A percentile compares a stretch with the other conserved stretches of the same genome.
phyloP scores from a whole-genome alignment of 2,329 filamentous ascomycete genomes.

The Trichophyton simii region DNA sequence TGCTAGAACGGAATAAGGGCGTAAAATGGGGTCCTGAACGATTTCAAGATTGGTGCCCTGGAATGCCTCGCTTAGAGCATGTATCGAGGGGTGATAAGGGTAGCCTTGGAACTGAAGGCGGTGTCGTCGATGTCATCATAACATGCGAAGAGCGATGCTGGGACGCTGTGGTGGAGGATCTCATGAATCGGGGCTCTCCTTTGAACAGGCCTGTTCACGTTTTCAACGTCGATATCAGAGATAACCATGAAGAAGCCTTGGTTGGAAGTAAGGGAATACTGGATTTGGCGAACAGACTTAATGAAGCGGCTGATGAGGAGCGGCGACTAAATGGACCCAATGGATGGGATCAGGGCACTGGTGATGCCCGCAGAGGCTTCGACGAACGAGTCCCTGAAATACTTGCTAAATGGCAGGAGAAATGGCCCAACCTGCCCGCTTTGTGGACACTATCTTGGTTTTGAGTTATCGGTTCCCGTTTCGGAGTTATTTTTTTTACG shows the following conservation, averaged over 20 bases:
- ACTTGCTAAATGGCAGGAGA: slow-evolving; percentile 82
- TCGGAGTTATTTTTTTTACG: not conserved
- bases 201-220: slow-evolving; percentile 91
- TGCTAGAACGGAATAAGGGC: slow-evolving; percentile 81
- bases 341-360: slow-evolving; percentile 58
- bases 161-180: slow-evolving; percentile 92
- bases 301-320: slow-evolving; percentile 67
- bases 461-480: slow-evolving; percentile 33
- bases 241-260: slow-evolving; percentile 93
- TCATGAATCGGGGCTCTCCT: slow-evolving; percentile 71
- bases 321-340: slow-evolving; percentile 50
- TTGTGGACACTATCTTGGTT: slow-evolving; percentile 96
- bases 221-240: slow-evolving; percentile 96
- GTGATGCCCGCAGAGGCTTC: slow-evolving; percentile 60
- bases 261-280: slow-evolving; percentile 84
- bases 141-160: slow-evolving; percentile 97
- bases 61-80: slow-evolving; percentile 67
- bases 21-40: slow-evolving; percentile 94
- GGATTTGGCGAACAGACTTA: slow-evolving; percentile 75
- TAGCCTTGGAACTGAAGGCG: slow-evolving; percentile 67
- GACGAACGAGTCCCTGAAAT: slow-evolving; percentile 91
- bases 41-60: slow-evolving; percentile 95
- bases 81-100: slow-evolving; percentile 58
- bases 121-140: slow-evolving; percentile 85
- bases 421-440: slow-evolving; percentile 81